These are phyloP conservation scores for Nakazawaea peltata DNA, from an alignment of 805 yeast species.

Conservation along the genomic window DNA sequence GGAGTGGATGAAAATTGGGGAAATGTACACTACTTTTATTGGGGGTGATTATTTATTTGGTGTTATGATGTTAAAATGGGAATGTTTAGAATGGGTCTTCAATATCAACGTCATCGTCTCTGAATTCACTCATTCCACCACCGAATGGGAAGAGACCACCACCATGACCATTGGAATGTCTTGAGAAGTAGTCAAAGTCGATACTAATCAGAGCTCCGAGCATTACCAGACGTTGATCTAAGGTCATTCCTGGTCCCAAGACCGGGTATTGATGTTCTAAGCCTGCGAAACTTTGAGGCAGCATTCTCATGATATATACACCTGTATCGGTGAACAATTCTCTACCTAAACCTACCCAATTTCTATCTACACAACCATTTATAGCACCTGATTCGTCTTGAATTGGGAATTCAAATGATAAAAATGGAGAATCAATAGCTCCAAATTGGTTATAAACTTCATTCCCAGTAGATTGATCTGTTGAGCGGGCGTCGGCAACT, in stretches of 20 bases:
- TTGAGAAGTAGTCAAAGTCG: constrained; percentile 94
- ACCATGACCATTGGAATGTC: constrained; percentile 64
- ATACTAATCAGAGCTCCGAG: constrained; percentile 85
- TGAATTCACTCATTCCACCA: constrained; percentile 4
- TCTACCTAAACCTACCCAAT: constrained; percentile 92
- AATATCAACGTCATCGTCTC: too few relatives aligned
- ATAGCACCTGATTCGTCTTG: constrained; percentile 47
- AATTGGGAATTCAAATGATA: constrained; percentile 83
- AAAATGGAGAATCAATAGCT: constrained; percentile 74
- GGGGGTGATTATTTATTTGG: too few relatives aligned
- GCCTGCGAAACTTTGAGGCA: constrained; percentile 57
- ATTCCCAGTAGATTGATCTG: constrained; percentile 18
- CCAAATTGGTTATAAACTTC: constrained; percentile 73
- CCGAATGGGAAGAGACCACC: constrained; percentile 29
- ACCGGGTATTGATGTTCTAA: constrained; percentile 45
- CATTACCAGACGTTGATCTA: constrained; percentile 81
- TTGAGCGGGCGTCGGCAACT: not conserved
- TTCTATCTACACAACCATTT: constrained; percentile 76
- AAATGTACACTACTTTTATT: too few relatives aligned
- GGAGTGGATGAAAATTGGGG: not conserved
- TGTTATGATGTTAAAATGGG: too few relatives aligned
- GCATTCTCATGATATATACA: constrained; percentile 81
- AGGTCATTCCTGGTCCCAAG: constrained; percentile 37
- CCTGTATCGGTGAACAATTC: constrained; percentile 95
- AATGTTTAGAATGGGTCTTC: too few relatives aligned